Evolutionary conservation across 345 rosid species (phyloP).

Genomic region (Schrenkiella parvula): DNA sequence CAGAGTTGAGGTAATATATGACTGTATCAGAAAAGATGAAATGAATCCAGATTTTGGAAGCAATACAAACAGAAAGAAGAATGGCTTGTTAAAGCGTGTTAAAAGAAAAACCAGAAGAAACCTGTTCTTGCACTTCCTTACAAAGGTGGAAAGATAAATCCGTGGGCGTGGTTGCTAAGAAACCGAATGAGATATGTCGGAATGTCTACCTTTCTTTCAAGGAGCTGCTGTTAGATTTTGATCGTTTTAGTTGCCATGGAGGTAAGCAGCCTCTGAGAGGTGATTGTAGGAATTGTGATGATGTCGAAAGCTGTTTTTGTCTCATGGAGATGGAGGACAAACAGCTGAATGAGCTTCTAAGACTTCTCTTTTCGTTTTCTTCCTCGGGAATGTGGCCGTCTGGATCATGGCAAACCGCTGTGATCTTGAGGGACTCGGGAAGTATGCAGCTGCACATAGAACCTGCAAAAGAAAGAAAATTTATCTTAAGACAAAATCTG

Average conservation of each 20-base stretch:
- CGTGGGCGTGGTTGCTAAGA: background rate
- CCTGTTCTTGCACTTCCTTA: background rate
- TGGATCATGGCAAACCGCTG: slow-evolving; percentile 58
- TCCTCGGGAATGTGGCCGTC: slow-evolving; percentile 51
- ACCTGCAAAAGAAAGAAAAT: slow-evolving; percentile 40
- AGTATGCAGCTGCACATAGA: slow-evolving; percentile 88
- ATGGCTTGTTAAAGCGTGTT: slow-evolving; percentile 22
- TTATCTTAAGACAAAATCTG: background rate
- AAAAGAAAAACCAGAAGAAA: background rate
- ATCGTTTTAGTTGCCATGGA: slow-evolving; percentile 63
- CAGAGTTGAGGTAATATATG: slow-evolving; percentile 22
- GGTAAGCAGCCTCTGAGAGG: slow-evolving; percentile 83
- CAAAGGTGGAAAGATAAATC: background rate
- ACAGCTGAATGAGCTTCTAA: slow-evolving; percentile 49
- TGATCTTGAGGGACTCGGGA: slow-evolving; percentile 70
- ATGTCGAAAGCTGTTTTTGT: slow-evolving; percentile 72
- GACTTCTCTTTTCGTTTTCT: slow-evolving; percentile 60
- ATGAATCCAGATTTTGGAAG: background rate
- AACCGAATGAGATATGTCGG: background rate
- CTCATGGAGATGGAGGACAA: slow-evolving; percentile 79
- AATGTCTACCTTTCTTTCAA: slow-evolving; percentile 65
- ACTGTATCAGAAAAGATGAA: background rate
- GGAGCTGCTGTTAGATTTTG: slow-evolving; percentile 56
- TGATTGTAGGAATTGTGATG: slow-evolving; percentile 67
- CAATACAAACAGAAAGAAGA: slow-evolving; percentile 13